These are phyloP conservation scores for Lactarius hatsudake DNA, from an alignment of 768 basidiomycete genomes.

Conservation along the genomic window DNA sequence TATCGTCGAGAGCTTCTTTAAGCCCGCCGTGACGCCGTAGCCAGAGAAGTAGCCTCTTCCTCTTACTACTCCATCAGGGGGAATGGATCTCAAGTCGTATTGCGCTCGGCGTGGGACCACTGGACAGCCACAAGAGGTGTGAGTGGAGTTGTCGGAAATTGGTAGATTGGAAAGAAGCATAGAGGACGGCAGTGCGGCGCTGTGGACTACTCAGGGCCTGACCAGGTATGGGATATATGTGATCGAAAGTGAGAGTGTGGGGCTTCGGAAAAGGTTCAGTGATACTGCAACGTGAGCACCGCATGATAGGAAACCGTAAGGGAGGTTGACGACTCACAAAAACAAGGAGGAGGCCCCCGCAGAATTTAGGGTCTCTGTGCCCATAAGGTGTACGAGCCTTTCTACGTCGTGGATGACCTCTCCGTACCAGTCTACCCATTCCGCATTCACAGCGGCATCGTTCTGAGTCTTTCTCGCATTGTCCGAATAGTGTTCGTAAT, in stretches of 20 bases:
- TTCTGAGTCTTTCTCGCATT: conserved; percentile 29
- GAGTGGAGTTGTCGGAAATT: conserved; percentile 71
- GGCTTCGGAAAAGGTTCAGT: conserved; percentile 41
- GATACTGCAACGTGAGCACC: neutral
- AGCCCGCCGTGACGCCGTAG: conserved; percentile 86
- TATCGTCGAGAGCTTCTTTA: conserved; percentile 95
- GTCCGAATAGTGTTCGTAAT: conserved; percentile 66
- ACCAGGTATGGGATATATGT: conserved; percentile 55
- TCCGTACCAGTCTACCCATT: conserved; percentile 85
- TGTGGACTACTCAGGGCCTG: conserved; percentile 46
- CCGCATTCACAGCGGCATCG: conserved; percentile 26
- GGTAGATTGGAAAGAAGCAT: conserved; percentile 60
- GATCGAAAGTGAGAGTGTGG: conserved; percentile 72
- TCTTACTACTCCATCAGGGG: conserved; percentile 36
- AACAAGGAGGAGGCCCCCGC: conserved; percentile 28
- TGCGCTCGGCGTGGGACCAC: conserved; percentile 49
- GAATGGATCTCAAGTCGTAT: conserved; percentile 74
- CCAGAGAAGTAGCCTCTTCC: conserved; percentile 62
- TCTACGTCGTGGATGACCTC: conserved; percentile 65
- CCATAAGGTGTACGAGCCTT: conserved; percentile 51
- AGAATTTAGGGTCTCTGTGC: conserved; percentile 48
- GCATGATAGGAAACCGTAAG: neutral
- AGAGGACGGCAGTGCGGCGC: conserved; percentile 67
- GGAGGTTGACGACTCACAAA: conserved; percentile 32
- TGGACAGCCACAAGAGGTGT: conserved; percentile 54